Evolutionary conservation across 106 monocot species (phyloP).

Genomic region (Chionographis japonica): DNA sequence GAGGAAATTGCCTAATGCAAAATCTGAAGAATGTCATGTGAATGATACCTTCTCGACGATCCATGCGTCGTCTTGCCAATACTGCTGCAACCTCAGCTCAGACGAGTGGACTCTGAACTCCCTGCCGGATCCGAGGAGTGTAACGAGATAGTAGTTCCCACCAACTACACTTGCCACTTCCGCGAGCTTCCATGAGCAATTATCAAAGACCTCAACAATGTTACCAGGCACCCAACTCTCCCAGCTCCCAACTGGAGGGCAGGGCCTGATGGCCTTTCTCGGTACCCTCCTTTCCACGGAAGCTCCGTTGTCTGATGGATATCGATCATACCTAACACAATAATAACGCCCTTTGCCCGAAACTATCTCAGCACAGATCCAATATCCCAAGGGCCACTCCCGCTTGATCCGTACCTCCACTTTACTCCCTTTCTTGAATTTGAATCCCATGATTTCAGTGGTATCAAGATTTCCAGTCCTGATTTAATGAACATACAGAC

Average conservation of each 20-base stretch:
- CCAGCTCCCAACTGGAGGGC: background rate
- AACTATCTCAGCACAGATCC: slow-evolving; percentile 17
- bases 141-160: slow-evolving; percentile 14
- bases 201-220: slow-evolving; percentile 25
- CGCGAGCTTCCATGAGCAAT: slow-evolving; percentile 28
- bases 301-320: background rate
- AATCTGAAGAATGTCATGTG: background rate
- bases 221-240: slow-evolving; percentile 22
- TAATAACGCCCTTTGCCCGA: slow-evolving; percentile 16
- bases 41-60: slow-evolving; percentile 24
- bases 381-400: slow-evolving; percentile 17
- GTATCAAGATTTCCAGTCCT: background rate
- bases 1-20: background rate
- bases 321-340: slow-evolving; percentile 13
- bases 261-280: slow-evolving; percentile 21
- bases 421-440: slow-evolving; percentile 18
- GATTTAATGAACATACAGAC: too few relatives aligned
- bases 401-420: slow-evolving; percentile 20
- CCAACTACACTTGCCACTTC: slow-evolving; percentile 10
- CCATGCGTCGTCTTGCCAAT: slow-evolving; percentile 40
- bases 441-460: background rate
- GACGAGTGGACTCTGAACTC: slow-evolving; percentile 17
- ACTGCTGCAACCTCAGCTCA: slow-evolving; percentile 21
- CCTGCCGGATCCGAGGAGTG: slow-evolving; percentile 10
- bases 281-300: slow-evolving; percentile 10